phyloP scores from a whole-genome alignment of 148 eudicot genomes.

The Hydrangea macrophylla region DNA sequence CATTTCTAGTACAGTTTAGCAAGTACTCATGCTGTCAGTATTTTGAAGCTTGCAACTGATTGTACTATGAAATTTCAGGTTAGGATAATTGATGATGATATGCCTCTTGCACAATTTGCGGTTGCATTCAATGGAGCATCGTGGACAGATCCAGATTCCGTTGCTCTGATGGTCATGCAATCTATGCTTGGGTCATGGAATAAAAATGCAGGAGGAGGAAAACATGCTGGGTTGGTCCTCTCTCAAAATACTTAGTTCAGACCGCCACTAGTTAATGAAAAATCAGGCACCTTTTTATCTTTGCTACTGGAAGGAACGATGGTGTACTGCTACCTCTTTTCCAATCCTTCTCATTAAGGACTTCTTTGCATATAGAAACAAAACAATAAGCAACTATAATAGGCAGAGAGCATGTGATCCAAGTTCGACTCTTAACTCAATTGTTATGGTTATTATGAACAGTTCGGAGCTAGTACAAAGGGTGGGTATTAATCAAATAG shows the following conservation, averaged over 20 bases:
- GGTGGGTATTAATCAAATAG: conserved; percentile 40
- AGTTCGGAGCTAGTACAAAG: conserved; percentile 52
- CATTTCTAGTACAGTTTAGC: neutral
- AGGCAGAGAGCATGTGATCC: neutral
- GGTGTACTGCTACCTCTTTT: neutral
- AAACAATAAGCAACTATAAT: neutral
- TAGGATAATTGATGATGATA: conserved; percentile 51
- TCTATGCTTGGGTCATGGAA: conserved; percentile 60
- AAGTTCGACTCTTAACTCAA: neutral
- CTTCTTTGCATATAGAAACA: neutral
- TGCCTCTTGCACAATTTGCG: conserved; percentile 61
- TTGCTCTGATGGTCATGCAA: conserved; percentile 63
- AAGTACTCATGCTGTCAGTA: neutral
- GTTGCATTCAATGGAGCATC: conserved; percentile 68
- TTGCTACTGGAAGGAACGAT: neutral
- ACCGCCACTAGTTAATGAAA: too few species aligned
- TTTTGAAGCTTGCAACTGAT: neutral
- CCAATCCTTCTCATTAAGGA: neutral
- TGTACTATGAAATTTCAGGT: conserved; percentile 30
- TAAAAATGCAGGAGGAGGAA: conserved; percentile 49
- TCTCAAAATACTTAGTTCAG: too few species aligned
- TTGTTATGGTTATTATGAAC: conserved; percentile 14
- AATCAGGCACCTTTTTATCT: neutral
- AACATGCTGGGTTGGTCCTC: conserved; percentile 51
- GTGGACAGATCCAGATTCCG: conserved; percentile 62